A percentile compares a stretch with the other conserved stretches of the same genome.
phyloP scores from a whole-genome alignment of 2,329 filamentous ascomycete species.

The Chaetomiaceae sp. region DNA sequence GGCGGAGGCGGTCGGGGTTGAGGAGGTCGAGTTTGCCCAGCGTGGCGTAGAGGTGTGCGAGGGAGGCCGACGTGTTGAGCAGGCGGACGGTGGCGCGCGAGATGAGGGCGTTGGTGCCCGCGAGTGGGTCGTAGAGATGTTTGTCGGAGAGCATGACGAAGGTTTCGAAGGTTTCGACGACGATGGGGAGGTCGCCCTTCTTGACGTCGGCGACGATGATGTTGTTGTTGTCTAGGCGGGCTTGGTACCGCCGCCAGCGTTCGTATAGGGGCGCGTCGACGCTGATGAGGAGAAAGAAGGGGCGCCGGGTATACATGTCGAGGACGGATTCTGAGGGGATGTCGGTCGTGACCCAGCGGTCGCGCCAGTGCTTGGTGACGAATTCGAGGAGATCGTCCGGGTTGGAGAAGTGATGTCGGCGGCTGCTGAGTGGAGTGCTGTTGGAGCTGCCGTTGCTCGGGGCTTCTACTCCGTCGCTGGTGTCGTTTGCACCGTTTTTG shows the following conservation, averaged over 20 bases:
- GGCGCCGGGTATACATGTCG: slow-evolving; percentile 70
- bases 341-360: slow-evolving; percentile 81
- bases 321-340: slow-evolving; percentile 69
- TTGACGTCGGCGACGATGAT: slow-evolving; percentile 20
- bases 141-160: slow-evolving; percentile 61
- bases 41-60: slow-evolving; percentile 67
- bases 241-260: slow-evolving; percentile 70
- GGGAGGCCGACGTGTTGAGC: slow-evolving; percentile 73
- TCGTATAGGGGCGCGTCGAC: slow-evolving; percentile 84
- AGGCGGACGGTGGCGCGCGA: slow-evolving; percentile 78
- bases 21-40: slow-evolving; percentile 72
- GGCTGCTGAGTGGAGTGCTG: neutral
- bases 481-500: neutral
- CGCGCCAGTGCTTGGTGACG: slow-evolving; percentile 78
- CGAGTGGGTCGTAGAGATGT: slow-evolving; percentile 65
- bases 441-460: neutral
- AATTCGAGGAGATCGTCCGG: slow-evolving; percentile 72
- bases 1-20: slow-evolving; percentile 74
- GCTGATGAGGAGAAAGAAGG: slow-evolving; percentile 90
- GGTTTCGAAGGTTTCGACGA: slow-evolving; percentile 42
- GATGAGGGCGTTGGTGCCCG: slow-evolving; percentile 70
- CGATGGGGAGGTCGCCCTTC: neutral
- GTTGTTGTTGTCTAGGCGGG: slow-evolving; percentile 28
- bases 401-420: slow-evolving; percentile 47
- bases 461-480: neutral